These are phyloP conservation scores for Naganishia onofrii DNA, from an alignment of 768 basidiomycete species.

Conservation along the genomic window DNA sequence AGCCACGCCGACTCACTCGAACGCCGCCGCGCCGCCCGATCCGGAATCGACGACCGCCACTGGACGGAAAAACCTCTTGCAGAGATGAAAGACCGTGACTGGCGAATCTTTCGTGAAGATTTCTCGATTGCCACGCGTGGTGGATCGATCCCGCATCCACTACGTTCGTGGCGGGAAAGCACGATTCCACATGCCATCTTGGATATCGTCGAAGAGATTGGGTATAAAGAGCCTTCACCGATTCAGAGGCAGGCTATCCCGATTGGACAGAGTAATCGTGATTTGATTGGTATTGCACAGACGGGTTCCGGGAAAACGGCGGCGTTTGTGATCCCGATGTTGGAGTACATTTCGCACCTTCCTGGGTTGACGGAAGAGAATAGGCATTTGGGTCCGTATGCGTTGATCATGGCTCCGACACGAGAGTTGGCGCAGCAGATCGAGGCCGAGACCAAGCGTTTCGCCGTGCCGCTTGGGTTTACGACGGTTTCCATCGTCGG, in stretches of 20 bases:
- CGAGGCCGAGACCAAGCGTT: conserved; percentile 85
- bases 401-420: conserved; percentile 91
- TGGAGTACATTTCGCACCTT: conserved; percentile 83
- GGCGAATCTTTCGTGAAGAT: conserved; percentile 98
- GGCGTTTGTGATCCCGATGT: conserved; percentile 97
- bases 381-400: conserved; percentile 87
- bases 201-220: conserved; percentile 81
- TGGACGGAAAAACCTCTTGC: conserved; percentile 91
- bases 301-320: conserved; percentile 99
- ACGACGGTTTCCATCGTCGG: conserved; percentile 97
- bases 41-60: conserved; percentile 86
- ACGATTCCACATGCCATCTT: conserved; percentile 73
- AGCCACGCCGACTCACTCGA: conserved; percentile 80
- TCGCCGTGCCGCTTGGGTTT: conserved; percentile 83
- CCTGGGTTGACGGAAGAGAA: conserved; percentile 87
- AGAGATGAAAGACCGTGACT: conserved; percentile 97
- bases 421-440: conserved; percentile 98
- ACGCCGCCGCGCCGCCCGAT: conserved; percentile 72
- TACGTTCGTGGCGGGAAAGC: conserved; percentile 89
- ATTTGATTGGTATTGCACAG: conserved; percentile 97
- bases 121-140: conserved; percentile 93
- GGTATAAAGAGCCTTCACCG: conserved; percentile 93
- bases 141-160: conserved; percentile 88
- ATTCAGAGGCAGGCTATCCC: conserved; percentile 99
- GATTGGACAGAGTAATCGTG: conserved; percentile 93